phyloP scores from a whole-genome alignment of 306 rosid species.

The Astragalus glycyphyllos region DNA sequence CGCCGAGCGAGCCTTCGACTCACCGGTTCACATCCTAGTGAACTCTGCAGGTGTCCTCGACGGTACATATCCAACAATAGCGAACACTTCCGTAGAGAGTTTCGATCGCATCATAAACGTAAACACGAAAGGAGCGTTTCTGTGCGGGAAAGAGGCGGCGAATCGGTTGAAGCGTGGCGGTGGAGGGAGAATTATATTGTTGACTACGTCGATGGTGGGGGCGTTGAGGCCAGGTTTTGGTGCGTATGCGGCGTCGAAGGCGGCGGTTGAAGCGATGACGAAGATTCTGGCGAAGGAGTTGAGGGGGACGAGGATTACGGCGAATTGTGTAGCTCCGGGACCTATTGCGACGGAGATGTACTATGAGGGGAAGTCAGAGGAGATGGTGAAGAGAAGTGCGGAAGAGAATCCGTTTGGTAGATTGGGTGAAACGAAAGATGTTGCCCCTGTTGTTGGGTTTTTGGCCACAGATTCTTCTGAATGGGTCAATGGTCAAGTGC shows the following conservation, averaged over 20 bases:
- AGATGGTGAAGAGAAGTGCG: background rate
- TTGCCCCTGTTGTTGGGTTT: slow-evolving; percentile 50
- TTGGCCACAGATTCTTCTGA: slow-evolving; percentile 51
- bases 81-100: background rate
- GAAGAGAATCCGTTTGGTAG: slow-evolving; percentile 8
- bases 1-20: slow-evolving; percentile 6
- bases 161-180: slow-evolving; percentile 58
- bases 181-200: slow-evolving; percentile 51
- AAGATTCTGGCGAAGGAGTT: slow-evolving; percentile 65
- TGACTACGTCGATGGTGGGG: slow-evolving; percentile 4
- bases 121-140: slow-evolving; percentile 57
- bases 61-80: background rate
- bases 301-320: slow-evolving; percentile 56
- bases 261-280: slow-evolving; percentile 46
- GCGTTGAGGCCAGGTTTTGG: slow-evolving; percentile 16
- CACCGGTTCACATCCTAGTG: slow-evolving; percentile 21
- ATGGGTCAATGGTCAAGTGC: slow-evolving; percentile 65
- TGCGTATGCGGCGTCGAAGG: slow-evolving; percentile 11
- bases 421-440: slow-evolving; percentile 11
- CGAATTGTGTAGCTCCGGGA: slow-evolving; percentile 57
- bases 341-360: slow-evolving; percentile 14
- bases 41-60: slow-evolving; percentile 2
- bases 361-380: slow-evolving; percentile 14
- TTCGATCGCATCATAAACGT: slow-evolving; percentile 44
- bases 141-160: slow-evolving; percentile 55